These are phyloP conservation scores for Yarrowia sp. DNA, from an alignment of 805 yeast genomes.

Conservation along the genomic window DNA sequence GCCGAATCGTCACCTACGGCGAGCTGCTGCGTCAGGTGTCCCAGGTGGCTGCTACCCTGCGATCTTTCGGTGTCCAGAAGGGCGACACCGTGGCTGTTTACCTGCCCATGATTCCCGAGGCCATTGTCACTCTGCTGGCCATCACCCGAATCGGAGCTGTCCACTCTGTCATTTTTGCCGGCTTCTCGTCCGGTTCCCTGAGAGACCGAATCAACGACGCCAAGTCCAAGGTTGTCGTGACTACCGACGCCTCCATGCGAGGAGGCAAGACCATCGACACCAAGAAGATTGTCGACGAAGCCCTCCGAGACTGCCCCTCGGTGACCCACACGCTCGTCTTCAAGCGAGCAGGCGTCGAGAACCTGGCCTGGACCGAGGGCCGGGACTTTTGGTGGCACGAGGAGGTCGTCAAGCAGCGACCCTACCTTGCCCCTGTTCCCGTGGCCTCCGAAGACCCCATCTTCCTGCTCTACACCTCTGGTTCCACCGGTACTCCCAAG, in stretches of 20 bases:
- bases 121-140: slow-evolving; percentile 90
- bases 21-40: slow-evolving; percentile 82
- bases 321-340: slow-evolving; percentile 83
- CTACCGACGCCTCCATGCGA: slow-evolving; percentile 92
- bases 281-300: slow-evolving; percentile 94
- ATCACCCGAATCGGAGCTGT: slow-evolving; percentile 91
- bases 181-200: slow-evolving; percentile 90
- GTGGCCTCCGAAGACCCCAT: slow-evolving; percentile 92
- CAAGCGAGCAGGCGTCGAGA: slow-evolving; percentile 75
- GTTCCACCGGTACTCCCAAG: slow-evolving; percentile 97
- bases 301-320: slow-evolving; percentile 62
- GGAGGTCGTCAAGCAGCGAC: slow-evolving; percentile 73
- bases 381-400: slow-evolving; percentile 98
- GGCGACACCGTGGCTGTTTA: slow-evolving; percentile 97
- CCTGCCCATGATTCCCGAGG: slow-evolving; percentile 97
- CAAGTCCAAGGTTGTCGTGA: slow-evolving; percentile 76
- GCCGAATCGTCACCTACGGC: slow-evolving; percentile 73
- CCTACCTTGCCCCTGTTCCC: slow-evolving; percentile 82
- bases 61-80: slow-evolving; percentile 79
- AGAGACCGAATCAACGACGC: slow-evolving; percentile 90
- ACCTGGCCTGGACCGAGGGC: slow-evolving; percentile 65
- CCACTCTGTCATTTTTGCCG: slow-evolving; percentile 95
- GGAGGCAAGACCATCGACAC: slow-evolving; percentile 93
- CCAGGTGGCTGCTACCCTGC: slow-evolving; percentile 78
- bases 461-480: slow-evolving; percentile 93